Conservation (phyloP, 2,329 filamentous ascomycete species). For the Stenocarpella maydis region DNA sequence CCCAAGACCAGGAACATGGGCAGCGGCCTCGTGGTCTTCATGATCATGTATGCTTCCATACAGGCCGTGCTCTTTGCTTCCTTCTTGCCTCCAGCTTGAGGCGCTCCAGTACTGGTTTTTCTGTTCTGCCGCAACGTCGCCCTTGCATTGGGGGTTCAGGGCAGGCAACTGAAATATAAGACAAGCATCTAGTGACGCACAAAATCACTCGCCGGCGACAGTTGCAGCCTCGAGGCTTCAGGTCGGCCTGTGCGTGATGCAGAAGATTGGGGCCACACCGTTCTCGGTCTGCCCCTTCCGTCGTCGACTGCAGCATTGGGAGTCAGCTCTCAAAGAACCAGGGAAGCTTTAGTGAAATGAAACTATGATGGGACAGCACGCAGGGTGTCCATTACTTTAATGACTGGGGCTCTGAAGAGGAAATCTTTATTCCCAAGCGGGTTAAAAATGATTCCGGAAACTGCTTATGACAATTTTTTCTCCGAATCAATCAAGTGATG, state of each 20-base stretch:
- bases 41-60: conserved; percentile 82
- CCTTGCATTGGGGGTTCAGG: neutral
- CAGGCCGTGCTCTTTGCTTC: conserved; percentile 87
- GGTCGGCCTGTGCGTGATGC: neutral
- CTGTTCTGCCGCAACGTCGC: neutral
- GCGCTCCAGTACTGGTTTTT: neutral
- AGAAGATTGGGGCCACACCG: too few species aligned
- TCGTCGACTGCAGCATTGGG: too few species aligned
- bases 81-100: conserved; percentile 87
- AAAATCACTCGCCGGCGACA: too few species aligned
- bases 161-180: neutral
- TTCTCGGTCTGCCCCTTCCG: neutral
- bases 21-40: conserved; percentile 64
- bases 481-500: neutral
- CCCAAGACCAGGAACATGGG: conserved; percentile 40
- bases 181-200: neutral
- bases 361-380: too few species aligned
- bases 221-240: neutral
- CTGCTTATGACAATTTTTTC: neutral
- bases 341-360: too few species aligned
- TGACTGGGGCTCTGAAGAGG: too few species aligned
- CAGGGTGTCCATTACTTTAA: too few species aligned
- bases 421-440: too few species aligned
- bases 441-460: too few species aligned
- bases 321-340: too few species aligned